Evolutionary conservation across 2,329 filamentous ascomycete species (phyloP).

Genomic region (Fusarium euwallaceae): DNA sequence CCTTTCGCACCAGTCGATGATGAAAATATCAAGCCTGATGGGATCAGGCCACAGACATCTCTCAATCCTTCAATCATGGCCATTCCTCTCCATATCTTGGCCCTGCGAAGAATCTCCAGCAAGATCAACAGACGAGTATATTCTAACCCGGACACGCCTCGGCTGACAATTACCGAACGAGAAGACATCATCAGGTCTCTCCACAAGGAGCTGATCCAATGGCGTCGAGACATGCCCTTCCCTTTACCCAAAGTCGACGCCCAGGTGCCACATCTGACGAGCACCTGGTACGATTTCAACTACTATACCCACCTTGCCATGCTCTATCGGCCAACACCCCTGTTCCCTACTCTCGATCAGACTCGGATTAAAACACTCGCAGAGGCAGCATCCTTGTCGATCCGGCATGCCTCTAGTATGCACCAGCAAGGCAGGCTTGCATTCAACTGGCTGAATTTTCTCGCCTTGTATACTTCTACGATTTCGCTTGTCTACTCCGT

Average conservation of each 20-base stretch:
- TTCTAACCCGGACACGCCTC: conserved; percentile 41
- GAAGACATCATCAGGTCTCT: conserved; percentile 51
- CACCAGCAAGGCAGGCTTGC: conserved; percentile 56
- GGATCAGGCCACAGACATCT: conserved; percentile 31
- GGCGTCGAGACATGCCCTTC: conserved; percentile 60
- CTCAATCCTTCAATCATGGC: conserved; percentile 54
- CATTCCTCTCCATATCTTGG: conserved; percentile 58
- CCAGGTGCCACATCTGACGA: conserved; percentile 58
- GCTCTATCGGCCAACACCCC: conserved; percentile 59
- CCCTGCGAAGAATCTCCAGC: conserved; percentile 56
- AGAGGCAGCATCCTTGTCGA: conserved; percentile 57
- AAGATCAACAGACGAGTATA: conserved; percentile 57
- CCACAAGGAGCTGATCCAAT: conserved; percentile 58
- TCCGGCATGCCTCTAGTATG: conserved; percentile 57
- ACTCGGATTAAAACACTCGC: conserved; percentile 53
- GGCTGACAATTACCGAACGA: conserved; percentile 40
- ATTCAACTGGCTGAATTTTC: conserved; percentile 58
- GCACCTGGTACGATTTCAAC: conserved; percentile 62
- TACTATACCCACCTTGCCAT: conserved; percentile 61
- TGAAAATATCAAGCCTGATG: conserved; percentile 47
- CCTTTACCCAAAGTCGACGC: conserved; percentile 55
- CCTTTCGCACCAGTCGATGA: conserved; percentile 55
- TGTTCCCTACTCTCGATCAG: conserved; percentile 54
- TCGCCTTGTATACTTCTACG: conserved; percentile 57
- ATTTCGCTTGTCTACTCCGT: conserved; percentile 59